Base-by-base conservation (phyloP, 768 basidiomycete species). In the Tulasnella sp. region DNA sequence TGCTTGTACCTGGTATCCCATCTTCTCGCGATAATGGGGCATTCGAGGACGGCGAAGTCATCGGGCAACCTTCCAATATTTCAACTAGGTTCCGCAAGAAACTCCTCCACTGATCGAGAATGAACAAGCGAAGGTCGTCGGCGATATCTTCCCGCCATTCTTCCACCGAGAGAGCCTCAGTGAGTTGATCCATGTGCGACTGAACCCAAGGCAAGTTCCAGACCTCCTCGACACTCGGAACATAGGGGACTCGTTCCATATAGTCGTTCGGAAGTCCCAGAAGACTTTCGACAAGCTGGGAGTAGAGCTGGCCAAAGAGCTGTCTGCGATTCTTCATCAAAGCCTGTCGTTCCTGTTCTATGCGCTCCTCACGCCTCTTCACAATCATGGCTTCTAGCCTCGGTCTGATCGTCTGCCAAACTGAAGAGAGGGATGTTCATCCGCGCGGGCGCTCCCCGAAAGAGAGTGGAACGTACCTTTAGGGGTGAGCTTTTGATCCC, bases 351-450 rank as follows among this genome's bases (percentile, higher is more conserved):
- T 72, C 70, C 70, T 20, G 16, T 35, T 35, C 70, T 11, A 70
- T 2, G 10, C 70, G 71, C n/a, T 40, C 71, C 2, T 72, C 37
- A 0, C 71, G 71, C 44, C 10, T n/a, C 44, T 23, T 20, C 13
- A 23, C 39, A 4, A 72, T 26, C 37, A 72, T 72, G 26, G 71
- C 29, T n/a, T 40, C 71, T 13, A 72, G n/a, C 15, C 44, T 35
- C 6, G 71, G 71, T 29, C 37, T 46, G 23, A 72, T 72, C 16
- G 29, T n/a, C 71, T 72, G n/a, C 71, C 71, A 72, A 16, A 40
- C 71, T 72, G 37, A 20, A 46, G 23, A 10, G 44, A 46, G 2
- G n/a, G 44, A 3, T 18, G 15, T 26, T 26, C 6, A 37, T 20
- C 35, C 4, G 18, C 32, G 26, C 57, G 3, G 18, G 18, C 11